phyloP scores from a whole-genome alignment of 495 filamentous ascomycete genomes.

The Penicillium angulare region DNA sequence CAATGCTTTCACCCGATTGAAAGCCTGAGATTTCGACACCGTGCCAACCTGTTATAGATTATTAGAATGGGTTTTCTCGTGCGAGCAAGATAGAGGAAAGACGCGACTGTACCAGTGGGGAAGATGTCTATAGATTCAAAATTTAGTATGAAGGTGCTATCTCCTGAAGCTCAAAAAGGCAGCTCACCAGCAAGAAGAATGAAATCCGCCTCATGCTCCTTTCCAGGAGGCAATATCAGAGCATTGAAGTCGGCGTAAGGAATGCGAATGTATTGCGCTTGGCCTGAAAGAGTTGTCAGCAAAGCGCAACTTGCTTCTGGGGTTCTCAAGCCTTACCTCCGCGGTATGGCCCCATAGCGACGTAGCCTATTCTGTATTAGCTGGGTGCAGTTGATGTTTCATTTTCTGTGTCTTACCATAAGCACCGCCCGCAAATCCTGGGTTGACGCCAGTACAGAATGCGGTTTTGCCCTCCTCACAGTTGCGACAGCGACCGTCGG shows the following conservation, averaged over 20 bases:
- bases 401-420: no score
- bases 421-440: constrained; percentile 57
- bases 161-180: neutral
- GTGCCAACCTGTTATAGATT: constrained; percentile 45
- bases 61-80: neutral
- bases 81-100: neutral
- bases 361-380: constrained; percentile 32
- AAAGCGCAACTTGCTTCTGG: neutral
- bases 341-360: constrained; percentile 59
- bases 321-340: constrained; percentile 28
- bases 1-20: constrained; percentile 52
- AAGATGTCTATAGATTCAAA: constrained; percentile 48
- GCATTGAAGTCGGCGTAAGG: constrained; percentile 60
- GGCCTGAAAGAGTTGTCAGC: constrained; percentile 17
- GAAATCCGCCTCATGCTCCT: constrained; percentile 45
- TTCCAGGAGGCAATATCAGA: constrained; percentile 41
- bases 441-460: constrained; percentile 58
- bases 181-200: constrained; percentile 41
- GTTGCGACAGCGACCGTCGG: constrained; percentile 56
- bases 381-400: no score
- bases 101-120: constrained; percentile 40
- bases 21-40: constrained; percentile 55
- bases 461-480: constrained; percentile 58
- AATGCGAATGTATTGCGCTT: constrained; percentile 55
- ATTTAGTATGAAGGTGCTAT: neutral